phyloP scores from a whole-genome alignment of 768 basidiomycete species.

The Mycena galericulata region DNA sequence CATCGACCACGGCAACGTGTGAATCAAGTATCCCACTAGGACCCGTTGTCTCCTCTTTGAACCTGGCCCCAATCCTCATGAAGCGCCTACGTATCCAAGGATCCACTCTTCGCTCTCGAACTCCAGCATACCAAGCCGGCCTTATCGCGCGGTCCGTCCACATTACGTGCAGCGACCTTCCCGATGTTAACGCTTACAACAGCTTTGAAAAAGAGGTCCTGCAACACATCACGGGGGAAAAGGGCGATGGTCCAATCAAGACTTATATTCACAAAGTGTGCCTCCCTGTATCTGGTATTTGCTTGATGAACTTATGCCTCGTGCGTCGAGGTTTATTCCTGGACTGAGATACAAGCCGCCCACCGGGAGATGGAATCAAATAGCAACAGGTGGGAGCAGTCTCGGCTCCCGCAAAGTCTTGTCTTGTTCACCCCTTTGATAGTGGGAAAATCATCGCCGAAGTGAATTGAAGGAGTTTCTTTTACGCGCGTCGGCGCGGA shows the following conservation, averaged over 20 bases:
- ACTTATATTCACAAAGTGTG: slow-evolving; percentile 84
- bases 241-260: slow-evolving; percentile 70
- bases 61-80: slow-evolving; percentile 76
- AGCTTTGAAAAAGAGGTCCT: slow-evolving; percentile 71
- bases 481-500: background rate
- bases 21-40: slow-evolving; percentile 54
- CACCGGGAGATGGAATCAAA: slow-evolving; percentile 89
- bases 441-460: slow-evolving; percentile 64
- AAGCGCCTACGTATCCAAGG: slow-evolving; percentile 92
- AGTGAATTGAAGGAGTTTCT: slow-evolving; percentile 34
- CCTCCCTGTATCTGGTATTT: slow-evolving; percentile 24
- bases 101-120: slow-evolving; percentile 84
- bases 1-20: slow-evolving; percentile 7
- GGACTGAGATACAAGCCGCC: slow-evolving; percentile 83
- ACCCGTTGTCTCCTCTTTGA: slow-evolving; percentile 58
- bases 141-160: slow-evolving; percentile 66
- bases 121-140: slow-evolving; percentile 80
- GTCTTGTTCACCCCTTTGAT: slow-evolving; percentile 21
- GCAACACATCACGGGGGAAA: slow-evolving; percentile 66
- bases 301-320: slow-evolving; percentile 9
- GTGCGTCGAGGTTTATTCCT: slow-evolving; percentile 74
- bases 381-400: slow-evolving; percentile 53
- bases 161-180: background rate
- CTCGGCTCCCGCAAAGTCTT: slow-evolving; percentile 5
- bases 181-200: slow-evolving; percentile 8